Percentiles rank a stretch among this genome's conserved stretches.
Conservation (phyloP, 768 basidiomycete genomes). For the Favolaschia claudopus region DNA sequence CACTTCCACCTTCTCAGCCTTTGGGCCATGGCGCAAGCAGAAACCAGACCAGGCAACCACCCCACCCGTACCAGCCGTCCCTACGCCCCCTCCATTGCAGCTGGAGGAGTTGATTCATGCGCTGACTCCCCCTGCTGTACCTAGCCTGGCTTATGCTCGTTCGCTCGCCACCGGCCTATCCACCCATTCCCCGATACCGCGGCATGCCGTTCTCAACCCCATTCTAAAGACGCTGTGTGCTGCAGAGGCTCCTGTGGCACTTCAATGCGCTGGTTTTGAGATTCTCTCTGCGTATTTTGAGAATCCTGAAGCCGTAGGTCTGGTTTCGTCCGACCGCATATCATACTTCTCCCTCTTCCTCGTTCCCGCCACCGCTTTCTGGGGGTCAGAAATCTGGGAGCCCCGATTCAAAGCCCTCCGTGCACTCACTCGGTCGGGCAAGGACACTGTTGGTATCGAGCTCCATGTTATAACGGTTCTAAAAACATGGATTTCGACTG, state of each 20-base stretch:
- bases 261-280: slow-evolving; percentile 77
- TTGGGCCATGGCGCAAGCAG: slow-evolving; percentile 47
- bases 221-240: slow-evolving; percentile 69
- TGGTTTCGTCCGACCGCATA: slow-evolving; percentile 65
- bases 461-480: slow-evolving; percentile 60
- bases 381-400: slow-evolving; percentile 78
- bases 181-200: slow-evolving; percentile 63
- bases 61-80: slow-evolving; percentile 29
- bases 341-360: slow-evolving; percentile 72
- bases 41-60: slow-evolving; percentile 29
- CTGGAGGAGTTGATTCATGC: slow-evolving; percentile 51
- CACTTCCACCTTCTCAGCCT: slow-evolving; percentile 49
- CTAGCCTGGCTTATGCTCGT: slow-evolving; percentile 70
- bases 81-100: slow-evolving; percentile 41
- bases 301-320: slow-evolving; percentile 54
- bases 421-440: slow-evolving; percentile 67
- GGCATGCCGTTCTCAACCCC: slow-evolving; percentile 59
- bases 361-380: slow-evolving; percentile 46
- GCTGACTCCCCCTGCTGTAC: slow-evolving; percentile 65
- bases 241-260: slow-evolving; percentile 54
- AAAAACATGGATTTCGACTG: slow-evolving; percentile 70
- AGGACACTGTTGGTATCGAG: slow-evolving; percentile 73
- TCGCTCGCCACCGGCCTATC: slow-evolving; percentile 60
- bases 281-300: slow-evolving; percentile 76
- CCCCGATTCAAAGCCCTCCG: slow-evolving; percentile 71